Conservation (phyloP, 1,284 basidiomycete species). For the Cutaneotrichosporon spelunceum region DNA sequence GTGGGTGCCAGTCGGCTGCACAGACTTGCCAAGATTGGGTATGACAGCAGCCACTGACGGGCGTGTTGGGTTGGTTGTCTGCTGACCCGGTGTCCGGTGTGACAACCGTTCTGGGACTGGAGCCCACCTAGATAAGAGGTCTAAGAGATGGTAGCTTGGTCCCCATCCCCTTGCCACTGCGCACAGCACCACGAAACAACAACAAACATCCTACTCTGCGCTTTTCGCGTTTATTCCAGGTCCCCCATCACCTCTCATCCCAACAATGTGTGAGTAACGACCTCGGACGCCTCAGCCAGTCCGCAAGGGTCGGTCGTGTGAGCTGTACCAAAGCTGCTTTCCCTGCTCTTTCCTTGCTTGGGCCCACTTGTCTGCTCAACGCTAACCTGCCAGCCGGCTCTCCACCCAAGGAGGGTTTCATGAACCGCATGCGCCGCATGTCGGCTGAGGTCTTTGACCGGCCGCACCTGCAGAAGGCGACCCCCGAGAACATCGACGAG, state of each 20-base stretch:
- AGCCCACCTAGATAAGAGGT: conserved; percentile 1
- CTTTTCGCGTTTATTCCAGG: background rate
- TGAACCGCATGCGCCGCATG: conserved; percentile 16
- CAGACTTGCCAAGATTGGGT: background rate
- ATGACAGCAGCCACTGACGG: background rate
- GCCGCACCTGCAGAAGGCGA: background rate
- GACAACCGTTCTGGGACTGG: background rate
- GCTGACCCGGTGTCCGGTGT: background rate
- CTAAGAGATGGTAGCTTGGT: background rate
- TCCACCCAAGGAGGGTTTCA: conserved; percentile 12
- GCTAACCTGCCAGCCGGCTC: background rate
- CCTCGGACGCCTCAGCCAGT: background rate
- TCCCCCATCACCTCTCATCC: background rate
- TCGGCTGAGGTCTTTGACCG: conserved; percentile 9
- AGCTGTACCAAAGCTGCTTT: background rate
- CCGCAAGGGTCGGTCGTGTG: background rate
- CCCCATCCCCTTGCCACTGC: background rate
- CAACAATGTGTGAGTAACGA: background rate
- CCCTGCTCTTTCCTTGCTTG: too few species aligned
- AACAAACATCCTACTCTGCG: background rate
- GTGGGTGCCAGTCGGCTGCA: conserved; percentile 1
- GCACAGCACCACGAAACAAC: background rate
- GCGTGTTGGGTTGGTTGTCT: background rate
- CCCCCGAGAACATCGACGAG: conserved; percentile 14
- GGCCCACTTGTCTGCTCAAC: background rate